Evolutionary conservation across 2,329 filamentous ascomycete species (phyloP).

Genomic region (Lachnellula arida): DNA sequence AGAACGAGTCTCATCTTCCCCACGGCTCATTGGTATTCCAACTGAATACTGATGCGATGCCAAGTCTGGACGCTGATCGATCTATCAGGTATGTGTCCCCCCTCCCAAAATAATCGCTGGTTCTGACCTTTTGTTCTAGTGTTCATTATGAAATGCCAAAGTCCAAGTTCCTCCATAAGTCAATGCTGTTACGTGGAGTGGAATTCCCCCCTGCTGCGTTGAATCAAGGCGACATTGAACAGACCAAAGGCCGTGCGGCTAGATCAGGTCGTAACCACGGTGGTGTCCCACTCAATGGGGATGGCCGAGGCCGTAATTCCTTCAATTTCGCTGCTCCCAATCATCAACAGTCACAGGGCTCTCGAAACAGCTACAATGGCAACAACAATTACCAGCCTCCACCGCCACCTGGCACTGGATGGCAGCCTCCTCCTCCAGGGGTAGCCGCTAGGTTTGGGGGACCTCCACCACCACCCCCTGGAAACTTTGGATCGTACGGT

Average conservation of each 20-base stretch:
- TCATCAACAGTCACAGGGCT: slow-evolving; percentile 18
- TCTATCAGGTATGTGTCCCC: slow-evolving; percentile 66
- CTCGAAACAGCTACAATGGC: slow-evolving; percentile 18
- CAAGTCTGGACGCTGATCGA: slow-evolving; percentile 76
- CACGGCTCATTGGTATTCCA: slow-evolving; percentile 78
- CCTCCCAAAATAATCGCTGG: slow-evolving; percentile 1
- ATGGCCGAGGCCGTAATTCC: slow-evolving; percentile 43
- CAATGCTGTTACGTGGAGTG: slow-evolving; percentile 84
- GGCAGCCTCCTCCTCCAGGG: slow-evolving; percentile 44
- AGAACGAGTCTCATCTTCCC: slow-evolving; percentile 78
- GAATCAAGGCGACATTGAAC: slow-evolving; percentile 69
- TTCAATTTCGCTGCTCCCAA: slow-evolving; percentile 48
- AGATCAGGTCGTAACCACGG: slow-evolving; percentile 66
- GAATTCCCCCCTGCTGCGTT: slow-evolving; percentile 68
- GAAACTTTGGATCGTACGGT: slow-evolving; percentile 23
- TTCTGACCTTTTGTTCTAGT: slow-evolving; percentile 41
- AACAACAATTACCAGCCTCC: slow-evolving; percentile 21
- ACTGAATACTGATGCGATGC: slow-evolving; percentile 65
- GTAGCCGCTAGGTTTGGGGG: slow-evolving; percentile 38
- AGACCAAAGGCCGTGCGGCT: slow-evolving; percentile 60
- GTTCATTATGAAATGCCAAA: slow-evolving; percentile 82
- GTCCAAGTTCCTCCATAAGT: slow-evolving; percentile 74
- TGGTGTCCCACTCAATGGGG: slow-evolving; percentile 55
- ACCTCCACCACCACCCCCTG: slow-evolving; percentile 44
- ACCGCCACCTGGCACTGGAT: slow-evolving; percentile 27